A percentile compares a stretch with the other conserved stretches of the same genome.
These are phyloP conservation scores for Nigrospora osmanthi DNA, from an alignment of 2,329 filamentous ascomycete genomes.

Conservation along the genomic window DNA sequence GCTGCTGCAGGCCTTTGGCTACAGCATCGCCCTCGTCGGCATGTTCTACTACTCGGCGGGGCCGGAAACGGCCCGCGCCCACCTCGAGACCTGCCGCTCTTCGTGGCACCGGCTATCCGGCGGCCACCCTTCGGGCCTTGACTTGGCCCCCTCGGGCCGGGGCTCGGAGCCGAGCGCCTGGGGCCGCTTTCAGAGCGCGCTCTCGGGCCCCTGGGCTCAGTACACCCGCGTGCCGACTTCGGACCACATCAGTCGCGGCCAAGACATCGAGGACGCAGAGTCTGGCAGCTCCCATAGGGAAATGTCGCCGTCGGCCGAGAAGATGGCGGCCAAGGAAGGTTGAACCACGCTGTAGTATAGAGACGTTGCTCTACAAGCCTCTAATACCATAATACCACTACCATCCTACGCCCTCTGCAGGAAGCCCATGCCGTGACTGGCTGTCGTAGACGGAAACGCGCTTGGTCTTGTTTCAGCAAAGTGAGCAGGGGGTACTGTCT, in stretches of 20 bases:
- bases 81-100: slow-evolving; percentile 1
- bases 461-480: too few species aligned
- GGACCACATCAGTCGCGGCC: not conserved
- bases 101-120: not conserved
- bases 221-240: not conserved
- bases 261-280: not conserved
- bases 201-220: not conserved
- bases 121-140: too few species aligned
- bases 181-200: not conserved
- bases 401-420: too few species aligned
- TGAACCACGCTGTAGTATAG: too few species aligned
- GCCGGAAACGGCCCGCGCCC: not conserved
- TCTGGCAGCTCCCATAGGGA: not conserved
- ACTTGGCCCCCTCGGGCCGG: not conserved
- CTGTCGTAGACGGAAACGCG: too few species aligned
- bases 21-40: slow-evolving; percentile 43
- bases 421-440: too few species aligned
- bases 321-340: too few species aligned
- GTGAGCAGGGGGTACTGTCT: too few species aligned
- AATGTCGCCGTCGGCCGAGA: not conserved
- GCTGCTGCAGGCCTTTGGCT: slow-evolving; percentile 57
- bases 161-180: not conserved
- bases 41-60: slow-evolving; percentile 21
- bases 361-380: too few species aligned
- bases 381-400: too few species aligned